phyloP scores from a whole-genome alignment of 768 basidiomycete genomes.

The Tulasnella calospora region DNA sequence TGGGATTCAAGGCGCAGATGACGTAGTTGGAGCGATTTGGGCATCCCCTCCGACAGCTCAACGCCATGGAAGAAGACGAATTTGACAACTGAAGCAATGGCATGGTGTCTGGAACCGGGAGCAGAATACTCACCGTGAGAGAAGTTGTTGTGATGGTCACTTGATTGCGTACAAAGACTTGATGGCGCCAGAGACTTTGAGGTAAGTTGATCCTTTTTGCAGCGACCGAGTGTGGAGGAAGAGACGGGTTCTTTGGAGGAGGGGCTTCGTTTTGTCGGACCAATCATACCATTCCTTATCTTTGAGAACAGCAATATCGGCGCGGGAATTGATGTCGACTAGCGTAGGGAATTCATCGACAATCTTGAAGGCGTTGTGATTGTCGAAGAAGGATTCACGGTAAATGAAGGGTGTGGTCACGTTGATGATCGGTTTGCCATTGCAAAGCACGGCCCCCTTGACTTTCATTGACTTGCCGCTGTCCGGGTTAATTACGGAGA shows the following conservation, averaged over 20 bases:
- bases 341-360: constrained; percentile 84
- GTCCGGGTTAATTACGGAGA: constrained; percentile 83
- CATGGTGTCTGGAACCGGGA: too few relatives aligned
- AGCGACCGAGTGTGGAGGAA: constrained; percentile 89
- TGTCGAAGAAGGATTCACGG: constrained; percentile 90
- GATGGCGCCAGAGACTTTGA: constrained; percentile 71
- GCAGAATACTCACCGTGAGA: too few relatives aligned
- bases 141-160: too few relatives aligned
- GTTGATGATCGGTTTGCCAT: constrained; percentile 78
- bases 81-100: too few relatives aligned
- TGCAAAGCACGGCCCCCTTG: constrained; percentile 74
- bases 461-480: constrained; percentile 92
- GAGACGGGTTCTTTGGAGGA: constrained; percentile 72
- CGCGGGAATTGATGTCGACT: constrained; percentile 68
- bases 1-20: constrained; percentile 98
- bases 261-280: constrained; percentile 75
- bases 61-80: too few relatives aligned
- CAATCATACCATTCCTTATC: constrained; percentile 96
- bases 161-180: constrained; percentile 81
- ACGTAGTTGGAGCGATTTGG: too few relatives aligned
- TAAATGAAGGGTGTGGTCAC: constrained; percentile 99
- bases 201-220: constrained; percentile 86
- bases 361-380: constrained; percentile 91
- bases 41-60: too few relatives aligned
- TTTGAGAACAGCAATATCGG: constrained; percentile 86